Conservation (phyloP, 345 rosid species). For the Eutrema heterophyllum region DNA sequence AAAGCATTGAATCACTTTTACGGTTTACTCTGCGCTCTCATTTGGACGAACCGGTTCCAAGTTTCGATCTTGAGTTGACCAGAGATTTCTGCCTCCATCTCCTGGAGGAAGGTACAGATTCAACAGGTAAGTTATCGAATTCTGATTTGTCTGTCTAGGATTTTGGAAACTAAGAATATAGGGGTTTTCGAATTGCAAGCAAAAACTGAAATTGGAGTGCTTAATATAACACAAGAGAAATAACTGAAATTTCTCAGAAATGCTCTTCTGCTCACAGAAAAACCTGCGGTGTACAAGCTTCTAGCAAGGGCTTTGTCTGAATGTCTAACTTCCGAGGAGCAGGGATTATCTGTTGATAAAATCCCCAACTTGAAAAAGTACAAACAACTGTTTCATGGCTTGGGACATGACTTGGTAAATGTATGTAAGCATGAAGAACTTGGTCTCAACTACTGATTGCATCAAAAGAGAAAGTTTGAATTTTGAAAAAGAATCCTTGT, state of each 20-base stretch:
- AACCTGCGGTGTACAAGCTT: constrained; percentile 40
- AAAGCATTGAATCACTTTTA: constrained; percentile 6
- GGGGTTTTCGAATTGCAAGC: neutral
- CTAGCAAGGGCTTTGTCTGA: constrained; percentile 45
- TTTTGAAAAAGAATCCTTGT: neutral
- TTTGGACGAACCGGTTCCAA: constrained; percentile 6
- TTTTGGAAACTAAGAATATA: too few relatives aligned
- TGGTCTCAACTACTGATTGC: neutral
- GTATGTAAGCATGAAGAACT: constrained; percentile 30
- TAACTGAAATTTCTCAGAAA: neutral
- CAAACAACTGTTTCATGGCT: constrained; percentile 23
- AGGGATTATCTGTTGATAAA: constrained; percentile 1
- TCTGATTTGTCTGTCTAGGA: neutral
- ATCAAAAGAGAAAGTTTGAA: neutral
- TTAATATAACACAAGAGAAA: too few relatives aligned
- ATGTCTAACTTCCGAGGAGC: constrained; percentile 27
- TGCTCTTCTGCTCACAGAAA: neutral
- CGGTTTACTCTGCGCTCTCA: constrained; percentile 11
- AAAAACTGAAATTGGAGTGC: neutral
- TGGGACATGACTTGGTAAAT: constrained; percentile 23
- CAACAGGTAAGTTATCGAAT: constrained; percentile 7
- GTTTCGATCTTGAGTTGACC: constrained; percentile 21
- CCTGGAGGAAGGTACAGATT: constrained; percentile 8
- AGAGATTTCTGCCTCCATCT: constrained; percentile 26
- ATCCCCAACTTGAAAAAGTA: constrained; percentile 29